phyloP scores from a whole-genome alignment of 2,329 filamentous ascomycete species.

The Colletotrichum echinochloae region DNA sequence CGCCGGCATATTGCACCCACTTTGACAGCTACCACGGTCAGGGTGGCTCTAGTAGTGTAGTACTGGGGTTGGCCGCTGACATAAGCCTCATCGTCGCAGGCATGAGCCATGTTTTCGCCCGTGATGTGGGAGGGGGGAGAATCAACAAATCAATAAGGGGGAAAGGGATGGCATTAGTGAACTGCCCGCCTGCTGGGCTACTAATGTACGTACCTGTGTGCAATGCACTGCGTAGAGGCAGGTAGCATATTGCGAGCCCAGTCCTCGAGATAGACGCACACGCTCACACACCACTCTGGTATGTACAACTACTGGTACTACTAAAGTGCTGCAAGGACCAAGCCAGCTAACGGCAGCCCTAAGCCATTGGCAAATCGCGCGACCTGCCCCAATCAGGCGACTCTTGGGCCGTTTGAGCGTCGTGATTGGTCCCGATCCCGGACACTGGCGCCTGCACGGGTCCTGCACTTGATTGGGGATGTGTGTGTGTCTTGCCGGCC shows the following conservation, averaged over 20 bases:
- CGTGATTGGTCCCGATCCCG: slow-evolving; percentile 31
- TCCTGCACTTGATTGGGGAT: slow-evolving; percentile 19
- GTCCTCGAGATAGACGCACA: not conserved
- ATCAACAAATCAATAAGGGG: too few species aligned
- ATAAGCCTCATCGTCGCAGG: slow-evolving; percentile 18
- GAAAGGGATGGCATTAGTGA: too few species aligned
- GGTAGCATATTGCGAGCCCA: not conserved
- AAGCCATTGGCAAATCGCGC: slow-evolving; percentile 32
- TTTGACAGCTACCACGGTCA: too few species aligned
- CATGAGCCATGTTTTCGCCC: slow-evolving; percentile 24
- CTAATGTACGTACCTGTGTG: not conserved
- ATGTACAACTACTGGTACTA: too few species aligned
- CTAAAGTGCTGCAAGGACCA: slow-evolving; percentile 18
- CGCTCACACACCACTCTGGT: not conserved
- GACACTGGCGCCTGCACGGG: slow-evolving; percentile 22
- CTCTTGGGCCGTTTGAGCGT: slow-evolving; percentile 24
- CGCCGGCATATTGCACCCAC: too few species aligned
- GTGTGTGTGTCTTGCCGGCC: slow-evolving; percentile 31
- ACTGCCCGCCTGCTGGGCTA: too few species aligned
- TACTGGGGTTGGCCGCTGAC: too few species aligned
- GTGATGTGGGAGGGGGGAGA: not conserved
- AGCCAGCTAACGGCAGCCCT: slow-evolving; percentile 29
- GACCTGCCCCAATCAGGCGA: slow-evolving; percentile 37
- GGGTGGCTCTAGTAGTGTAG: too few species aligned
- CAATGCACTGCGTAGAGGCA: not conserved